Evolutionary conservation across 257 asterid species (phyloP).

Genomic region (Solanum raphanifolium): DNA sequence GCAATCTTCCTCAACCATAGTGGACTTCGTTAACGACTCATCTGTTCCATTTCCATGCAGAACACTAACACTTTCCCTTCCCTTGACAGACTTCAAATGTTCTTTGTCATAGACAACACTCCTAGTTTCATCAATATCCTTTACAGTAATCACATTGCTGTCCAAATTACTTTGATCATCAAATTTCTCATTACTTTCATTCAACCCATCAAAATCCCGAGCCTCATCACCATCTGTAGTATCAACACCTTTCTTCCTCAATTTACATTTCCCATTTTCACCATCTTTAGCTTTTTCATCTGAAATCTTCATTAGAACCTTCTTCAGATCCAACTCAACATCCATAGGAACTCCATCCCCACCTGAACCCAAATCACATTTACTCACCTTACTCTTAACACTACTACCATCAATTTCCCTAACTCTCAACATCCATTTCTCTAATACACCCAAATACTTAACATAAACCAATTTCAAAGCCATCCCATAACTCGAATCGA

Average conservation of each 20-base stretch:
- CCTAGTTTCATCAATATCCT: neutral
- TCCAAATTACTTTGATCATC: neutral
- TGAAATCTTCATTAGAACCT: neutral
- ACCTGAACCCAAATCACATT: neutral
- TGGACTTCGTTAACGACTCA: neutral
- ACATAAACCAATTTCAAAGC: constrained; percentile 48
- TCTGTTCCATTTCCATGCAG: constrained; percentile 14
- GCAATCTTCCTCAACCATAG: constrained; percentile 1
- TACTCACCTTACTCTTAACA: neutral
- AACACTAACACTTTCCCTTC: neutral
- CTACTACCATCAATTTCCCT: neutral
- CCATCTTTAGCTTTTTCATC: neutral
- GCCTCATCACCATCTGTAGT: neutral
- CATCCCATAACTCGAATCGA: constrained; percentile 15
- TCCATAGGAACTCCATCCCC: neutral
- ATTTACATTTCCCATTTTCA: neutral
- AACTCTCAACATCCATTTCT: constrained; percentile 29
- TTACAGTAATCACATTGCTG: neutral
- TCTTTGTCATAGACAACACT: neutral
- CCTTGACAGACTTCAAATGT: neutral
- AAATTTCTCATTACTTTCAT: neutral
- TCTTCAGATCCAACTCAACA: neutral
- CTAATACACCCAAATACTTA: constrained; percentile 32
- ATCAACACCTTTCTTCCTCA: neutral
- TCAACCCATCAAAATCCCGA: neutral